Evolutionary conservation across 106 monocot species (phyloP).

Genomic region (Posidonia australis): DNA sequence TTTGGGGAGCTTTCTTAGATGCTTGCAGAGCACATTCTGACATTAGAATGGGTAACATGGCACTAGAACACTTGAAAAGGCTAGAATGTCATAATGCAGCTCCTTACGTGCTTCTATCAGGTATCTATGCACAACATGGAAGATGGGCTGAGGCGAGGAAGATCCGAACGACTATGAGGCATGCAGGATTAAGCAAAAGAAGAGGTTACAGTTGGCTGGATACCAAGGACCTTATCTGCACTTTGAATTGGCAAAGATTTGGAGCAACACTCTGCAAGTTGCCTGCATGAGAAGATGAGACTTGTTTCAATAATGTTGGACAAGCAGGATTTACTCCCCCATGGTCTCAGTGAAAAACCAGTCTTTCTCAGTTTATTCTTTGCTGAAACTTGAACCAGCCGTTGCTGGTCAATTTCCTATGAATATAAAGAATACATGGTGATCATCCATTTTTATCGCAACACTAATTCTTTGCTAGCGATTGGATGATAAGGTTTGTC

Average conservation of each 20-base stretch:
- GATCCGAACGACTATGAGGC: slow-evolving; percentile 31
- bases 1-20: slow-evolving; percentile 26
- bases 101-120: slow-evolving; percentile 52
- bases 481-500: too few relatives aligned
- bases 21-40: slow-evolving; percentile 48
- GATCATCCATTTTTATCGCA: too few relatives aligned
- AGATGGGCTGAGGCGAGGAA: slow-evolving; percentile 56
- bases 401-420: too few relatives aligned
- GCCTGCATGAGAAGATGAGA: too few relatives aligned
- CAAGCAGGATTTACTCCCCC: too few relatives aligned
- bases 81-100: slow-evolving; percentile 46
- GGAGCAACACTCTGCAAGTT: too few relatives aligned
- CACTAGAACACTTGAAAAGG: slow-evolving; percentile 31
- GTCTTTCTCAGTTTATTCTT: too few relatives aligned
- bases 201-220: slow-evolving; percentile 75
- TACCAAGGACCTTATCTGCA: not conserved
- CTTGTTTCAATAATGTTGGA: too few relatives aligned
- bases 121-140: slow-evolving; percentile 55
- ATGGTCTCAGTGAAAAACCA: too few relatives aligned
- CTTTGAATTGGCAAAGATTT: not conserved
- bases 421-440: too few relatives aligned
- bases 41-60: slow-evolving; percentile 43
- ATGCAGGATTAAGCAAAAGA: slow-evolving; percentile 28
- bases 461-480: too few relatives aligned
- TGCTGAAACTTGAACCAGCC: too few relatives aligned